Conservation (phyloP, 2,329 filamentous ascomycete genomes). For the Ophiostoma himal-ulmi region DNA sequence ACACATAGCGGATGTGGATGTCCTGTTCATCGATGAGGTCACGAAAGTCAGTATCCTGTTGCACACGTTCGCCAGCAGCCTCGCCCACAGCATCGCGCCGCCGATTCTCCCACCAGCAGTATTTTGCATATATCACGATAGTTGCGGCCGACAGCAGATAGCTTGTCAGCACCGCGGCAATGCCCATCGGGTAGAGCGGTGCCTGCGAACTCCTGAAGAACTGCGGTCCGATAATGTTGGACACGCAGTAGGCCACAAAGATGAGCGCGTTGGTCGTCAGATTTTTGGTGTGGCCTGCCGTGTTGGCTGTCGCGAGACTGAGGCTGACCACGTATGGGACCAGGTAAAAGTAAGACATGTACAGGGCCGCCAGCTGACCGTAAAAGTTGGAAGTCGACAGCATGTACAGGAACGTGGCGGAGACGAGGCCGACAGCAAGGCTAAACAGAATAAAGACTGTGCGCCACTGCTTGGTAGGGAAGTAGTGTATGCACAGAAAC, state of each 20-base stretch:
- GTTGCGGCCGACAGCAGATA: constrained; percentile 41
- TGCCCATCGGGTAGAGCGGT: constrained; percentile 56
- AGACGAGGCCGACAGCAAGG: constrained; percentile 22
- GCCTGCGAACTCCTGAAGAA: constrained; percentile 53
- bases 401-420: constrained; percentile 25
- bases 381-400: constrained; percentile 21
- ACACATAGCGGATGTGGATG: constrained; percentile 28
- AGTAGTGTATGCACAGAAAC: constrained; percentile 29
- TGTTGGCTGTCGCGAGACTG: constrained; percentile 43
- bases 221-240: constrained; percentile 52
- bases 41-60: constrained; percentile 25
- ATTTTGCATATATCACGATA: constrained; percentile 45
- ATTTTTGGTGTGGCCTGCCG: constrained; percentile 50
- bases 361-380: constrained; percentile 24
- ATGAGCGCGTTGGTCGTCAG: constrained; percentile 51
- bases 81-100: constrained; percentile 40
- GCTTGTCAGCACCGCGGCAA: constrained; percentile 45
- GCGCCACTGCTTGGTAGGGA: constrained; percentile 18
- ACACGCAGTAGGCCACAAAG: constrained; percentile 46
- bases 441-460: constrained; percentile 4
- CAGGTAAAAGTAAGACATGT: constrained; percentile 25
- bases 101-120: constrained; percentile 42
- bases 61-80: neutral
- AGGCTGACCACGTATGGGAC: constrained; percentile 37
- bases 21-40: constrained; percentile 30